Conservation (phyloP, 441 rosid species). For the Aquilaria agallochum region DNA sequence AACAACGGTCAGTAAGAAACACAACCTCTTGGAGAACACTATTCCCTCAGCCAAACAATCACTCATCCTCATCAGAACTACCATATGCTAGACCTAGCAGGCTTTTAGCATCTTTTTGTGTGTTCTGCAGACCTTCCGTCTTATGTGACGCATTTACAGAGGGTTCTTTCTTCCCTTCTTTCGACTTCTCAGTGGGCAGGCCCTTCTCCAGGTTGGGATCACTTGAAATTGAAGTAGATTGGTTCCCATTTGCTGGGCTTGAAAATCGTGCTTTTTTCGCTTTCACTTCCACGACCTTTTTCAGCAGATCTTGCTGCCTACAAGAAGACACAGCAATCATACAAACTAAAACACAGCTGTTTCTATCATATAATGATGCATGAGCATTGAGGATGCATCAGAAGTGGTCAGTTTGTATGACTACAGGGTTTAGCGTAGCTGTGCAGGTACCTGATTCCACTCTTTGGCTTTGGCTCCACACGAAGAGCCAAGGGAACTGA, state of each 20-base stretch:
- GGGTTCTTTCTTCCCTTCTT: conserved; percentile 24
- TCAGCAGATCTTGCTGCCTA: conserved; percentile 92
- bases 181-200: conserved; percentile 13
- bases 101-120: conserved; percentile 47
- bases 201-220: conserved; percentile 9
- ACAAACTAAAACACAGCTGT: no score
- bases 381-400: background rate
- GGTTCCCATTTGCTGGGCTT: conserved; percentile 23
- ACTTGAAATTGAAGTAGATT: conserved; percentile 24
- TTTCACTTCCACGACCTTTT: conserved; percentile 83
- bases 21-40: no score
- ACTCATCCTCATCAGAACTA: conserved; percentile 82
- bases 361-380: no score
- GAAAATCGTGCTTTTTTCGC: conserved; percentile 60
- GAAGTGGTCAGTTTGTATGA: no score
- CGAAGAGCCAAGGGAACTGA: conserved; percentile 78
- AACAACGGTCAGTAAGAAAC: no score
- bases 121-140: conserved; percentile 21
- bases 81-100: conserved; percentile 81
- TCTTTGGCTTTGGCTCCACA: conserved; percentile 92
- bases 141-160: conserved; percentile 16
- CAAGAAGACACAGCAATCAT: background rate
- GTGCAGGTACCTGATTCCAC: conserved; percentile 70
- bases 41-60: background rate
- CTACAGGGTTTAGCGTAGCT: no score